Evolutionary conservation across 2,329 filamentous ascomycete genomes (phyloP).

Genomic region (Ambrosiella xylebori): DNA sequence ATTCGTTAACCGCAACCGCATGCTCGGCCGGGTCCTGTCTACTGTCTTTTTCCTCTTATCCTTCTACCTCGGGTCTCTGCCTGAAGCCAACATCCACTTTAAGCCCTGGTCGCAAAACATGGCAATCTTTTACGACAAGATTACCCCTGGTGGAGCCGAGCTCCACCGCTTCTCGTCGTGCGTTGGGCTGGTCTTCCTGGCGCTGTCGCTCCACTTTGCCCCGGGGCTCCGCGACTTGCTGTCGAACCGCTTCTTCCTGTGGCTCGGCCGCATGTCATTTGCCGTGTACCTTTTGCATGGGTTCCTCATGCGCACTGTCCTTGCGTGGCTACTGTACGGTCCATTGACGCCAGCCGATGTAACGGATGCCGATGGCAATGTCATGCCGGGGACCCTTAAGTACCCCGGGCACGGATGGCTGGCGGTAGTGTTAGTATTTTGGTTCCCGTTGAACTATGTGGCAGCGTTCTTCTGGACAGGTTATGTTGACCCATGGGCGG

Average conservation of each 20-base stretch:
- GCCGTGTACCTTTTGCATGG: constrained; percentile 49
- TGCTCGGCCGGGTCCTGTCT: constrained; percentile 27
- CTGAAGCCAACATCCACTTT: constrained; percentile 36
- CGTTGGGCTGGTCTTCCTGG: constrained; percentile 25
- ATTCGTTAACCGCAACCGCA: constrained; percentile 29
- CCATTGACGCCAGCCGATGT: constrained; percentile 22
- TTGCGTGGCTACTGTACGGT: constrained; percentile 43
- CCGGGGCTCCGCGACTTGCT: constrained; percentile 33
- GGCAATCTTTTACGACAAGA: constrained; percentile 24
- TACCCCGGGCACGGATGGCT: constrained; percentile 23
- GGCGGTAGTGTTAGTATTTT: constrained; percentile 24
- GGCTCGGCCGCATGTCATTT: constrained; percentile 46
- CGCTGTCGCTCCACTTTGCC: constrained; percentile 35
- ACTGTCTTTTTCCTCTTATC: constrained; percentile 33
- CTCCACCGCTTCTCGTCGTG: constrained; percentile 25
- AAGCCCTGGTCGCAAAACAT: constrained; percentile 35
- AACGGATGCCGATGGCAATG: constrained; percentile 21
- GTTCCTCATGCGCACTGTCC: constrained; percentile 38
- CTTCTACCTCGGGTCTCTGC: constrained; percentile 41
- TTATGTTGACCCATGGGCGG: constrained; percentile 36
- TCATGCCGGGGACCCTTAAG: constrained; percentile 21
- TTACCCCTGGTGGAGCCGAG: constrained; percentile 31
- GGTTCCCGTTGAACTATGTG: constrained; percentile 30
- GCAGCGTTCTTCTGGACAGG: constrained; percentile 33
- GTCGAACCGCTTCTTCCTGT: constrained; percentile 37